These are phyloP conservation scores for Aureobasidium sp. DNA, from an alignment of 2,329 filamentous ascomycete genomes.

Conservation along the genomic window DNA sequence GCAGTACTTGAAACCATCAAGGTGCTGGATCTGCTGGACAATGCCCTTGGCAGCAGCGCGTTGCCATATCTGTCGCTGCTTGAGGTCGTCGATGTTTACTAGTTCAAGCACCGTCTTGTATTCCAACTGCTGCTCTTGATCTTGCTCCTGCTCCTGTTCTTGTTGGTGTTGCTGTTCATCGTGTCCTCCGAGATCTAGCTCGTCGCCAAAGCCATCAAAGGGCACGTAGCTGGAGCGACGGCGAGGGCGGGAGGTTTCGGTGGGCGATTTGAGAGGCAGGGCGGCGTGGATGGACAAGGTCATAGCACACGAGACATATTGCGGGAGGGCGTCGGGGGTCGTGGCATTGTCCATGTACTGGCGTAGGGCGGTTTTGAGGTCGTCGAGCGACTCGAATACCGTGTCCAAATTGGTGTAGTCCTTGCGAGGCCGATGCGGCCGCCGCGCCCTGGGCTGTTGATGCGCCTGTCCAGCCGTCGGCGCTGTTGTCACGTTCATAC, in stretches of 20 bases:
- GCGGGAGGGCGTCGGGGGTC: neutral
- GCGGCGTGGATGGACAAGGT: conserved; percentile 10
- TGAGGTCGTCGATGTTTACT: conserved; percentile 28
- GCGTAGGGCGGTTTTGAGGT: conserved; percentile 18
- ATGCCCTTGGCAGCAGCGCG: conserved; percentile 41
- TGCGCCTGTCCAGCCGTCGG: neutral
- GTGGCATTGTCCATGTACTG: conserved; percentile 17
- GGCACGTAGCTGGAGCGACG: conserved; percentile 7
- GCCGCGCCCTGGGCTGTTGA: neutral
- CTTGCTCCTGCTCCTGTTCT: neutral
- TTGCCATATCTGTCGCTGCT: conserved; percentile 39
- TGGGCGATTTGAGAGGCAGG: conserved; percentile 10
- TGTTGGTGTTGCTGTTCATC: neutral
- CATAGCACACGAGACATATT: conserved; percentile 15
- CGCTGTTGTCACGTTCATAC: neutral
- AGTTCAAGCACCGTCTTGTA: conserved; percentile 16
- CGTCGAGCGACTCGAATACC: conserved; percentile 13
- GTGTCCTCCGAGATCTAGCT: neutral
- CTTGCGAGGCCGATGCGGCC: conserved; percentile 15
- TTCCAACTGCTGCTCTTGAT: neutral
- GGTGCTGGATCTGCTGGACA: conserved; percentile 37
- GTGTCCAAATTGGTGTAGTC: conserved; percentile 15
- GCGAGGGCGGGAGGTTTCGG: neutral
- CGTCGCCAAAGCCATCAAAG: neutral
- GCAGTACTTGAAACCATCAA: conserved; percentile 43